Evolutionary conservation across 208 protist species (phyloP), one percentile per base, ranked within the genome.

Genomic region (Phytomonas serpens): DNA sequence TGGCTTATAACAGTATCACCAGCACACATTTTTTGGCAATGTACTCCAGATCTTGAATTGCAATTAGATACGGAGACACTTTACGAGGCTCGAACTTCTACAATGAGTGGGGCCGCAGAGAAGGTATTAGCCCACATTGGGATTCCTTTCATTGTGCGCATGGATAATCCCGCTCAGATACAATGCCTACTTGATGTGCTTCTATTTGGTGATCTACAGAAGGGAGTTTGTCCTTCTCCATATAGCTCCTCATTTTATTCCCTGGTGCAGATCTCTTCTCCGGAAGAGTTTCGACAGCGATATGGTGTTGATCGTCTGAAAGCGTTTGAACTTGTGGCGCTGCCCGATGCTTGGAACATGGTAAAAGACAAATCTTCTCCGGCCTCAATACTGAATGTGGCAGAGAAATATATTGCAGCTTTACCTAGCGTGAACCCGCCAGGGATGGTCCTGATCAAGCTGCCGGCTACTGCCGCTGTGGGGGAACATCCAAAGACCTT

Each of bases 301-400:
- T 88, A 80, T 63, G 83, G 83, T 5, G 52, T 51, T 9, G 63
- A 29, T n/a, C 77, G 80, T n/a, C 73, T 81, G 63, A 29, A 5
- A 0, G 67, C 75, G 4, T 37, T 88, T 32, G 68, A 76, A 27
- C 64, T 40, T 7, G 37, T 83, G 38, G 74, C 77, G 16, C 31
- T 66, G 19, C 73, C 83, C 10, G n/a, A 51, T 2, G 74, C 71
- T 14, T 84, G 80, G 80, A 73, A 62, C 0, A 47, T 77, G 0
- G 27, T 69, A 10, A 32, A 67, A 23, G 69, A 74, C 7, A 19
- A 9, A 0, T 27, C 23, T 5, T n/a, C 65, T 0, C 63, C 67
- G 0, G 76, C 73, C 16, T 68, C 72, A 16, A 64, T 7, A 23
- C 69, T 83, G 3, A 69, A 74, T 6, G 69, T 4, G 6, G 79